Evolutionary conservation across 208 protist genomes (phyloP).

Genomic region (Angomonas ambiguus): DNA sequence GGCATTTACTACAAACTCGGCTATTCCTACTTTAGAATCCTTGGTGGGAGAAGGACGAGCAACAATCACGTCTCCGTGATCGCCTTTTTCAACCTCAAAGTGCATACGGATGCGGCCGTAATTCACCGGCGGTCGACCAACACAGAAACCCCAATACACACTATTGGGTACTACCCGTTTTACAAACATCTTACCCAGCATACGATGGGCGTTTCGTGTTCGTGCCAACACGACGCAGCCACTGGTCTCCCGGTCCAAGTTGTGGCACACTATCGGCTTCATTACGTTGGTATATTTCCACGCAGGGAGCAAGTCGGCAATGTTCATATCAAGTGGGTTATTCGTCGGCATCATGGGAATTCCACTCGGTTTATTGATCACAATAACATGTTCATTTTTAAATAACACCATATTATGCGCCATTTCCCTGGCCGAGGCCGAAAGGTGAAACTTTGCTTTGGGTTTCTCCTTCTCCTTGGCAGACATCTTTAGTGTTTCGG

Average conservation of each 20-base stretch:
- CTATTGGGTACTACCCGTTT: constrained; percentile 89
- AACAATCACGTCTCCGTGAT: constrained; percentile 65
- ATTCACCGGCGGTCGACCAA: constrained; percentile 81
- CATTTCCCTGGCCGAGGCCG: constrained; percentile 55
- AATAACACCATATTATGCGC: constrained; percentile 91
- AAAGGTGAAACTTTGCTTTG: constrained; percentile 48
- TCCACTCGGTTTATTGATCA: constrained; percentile 92
- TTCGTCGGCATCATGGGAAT: constrained; percentile 88
- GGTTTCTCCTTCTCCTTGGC: neutral
- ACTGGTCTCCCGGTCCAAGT: constrained; percentile 87
- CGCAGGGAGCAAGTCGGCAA: constrained; percentile 81
- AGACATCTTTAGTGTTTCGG: constrained; percentile 26
- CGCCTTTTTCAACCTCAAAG: constrained; percentile 78
- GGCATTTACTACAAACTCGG: constrained; percentile 90
- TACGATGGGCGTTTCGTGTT: constrained; percentile 69
- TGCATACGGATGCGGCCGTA: constrained; percentile 91
- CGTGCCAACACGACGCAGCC: constrained; percentile 89
- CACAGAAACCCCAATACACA: constrained; percentile 90
- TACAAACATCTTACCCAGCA: constrained; percentile 88
- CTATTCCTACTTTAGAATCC: constrained; percentile 75
- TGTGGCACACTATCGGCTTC: constrained; percentile 84
- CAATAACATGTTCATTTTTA: constrained; percentile 92
- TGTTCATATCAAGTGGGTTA: constrained; percentile 81
- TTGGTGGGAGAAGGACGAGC: constrained; percentile 72
- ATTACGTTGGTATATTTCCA: constrained; percentile 82